These are phyloP conservation scores for Pelomyxa schiedti DNA, from an alignment of 78 protist species.

Conservation along the genomic window DNA sequence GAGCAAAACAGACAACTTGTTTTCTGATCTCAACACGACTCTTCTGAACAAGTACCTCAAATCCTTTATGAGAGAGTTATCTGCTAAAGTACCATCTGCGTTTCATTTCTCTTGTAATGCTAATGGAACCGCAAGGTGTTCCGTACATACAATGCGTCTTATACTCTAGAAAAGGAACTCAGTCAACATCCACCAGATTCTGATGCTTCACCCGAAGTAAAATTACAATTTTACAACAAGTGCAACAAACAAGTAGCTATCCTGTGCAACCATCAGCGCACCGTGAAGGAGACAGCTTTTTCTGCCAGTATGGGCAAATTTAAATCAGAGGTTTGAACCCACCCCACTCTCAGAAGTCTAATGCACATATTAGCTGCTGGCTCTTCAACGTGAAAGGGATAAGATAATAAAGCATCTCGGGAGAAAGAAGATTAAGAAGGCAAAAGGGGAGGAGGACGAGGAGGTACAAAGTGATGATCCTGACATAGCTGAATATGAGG, in stretches of 20 bases:
- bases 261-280: constrained; percentile 96
- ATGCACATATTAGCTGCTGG: background rate
- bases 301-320: constrained; percentile 20
- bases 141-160: constrained; percentile 98
- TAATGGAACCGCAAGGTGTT: too few relatives aligned
- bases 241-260: constrained; percentile 91
- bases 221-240: constrained; percentile 64
- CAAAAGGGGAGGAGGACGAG: background rate
- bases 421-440: background rate
- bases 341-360: background rate
- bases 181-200: constrained; percentile 14
- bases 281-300: constrained; percentile 56
- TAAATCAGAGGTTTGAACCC: constrained; percentile 1
- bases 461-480: too few relatives aligned
- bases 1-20: constrained; percentile 34
- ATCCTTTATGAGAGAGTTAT: constrained; percentile 77
- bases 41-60: constrained; percentile 78
- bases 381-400: background rate
- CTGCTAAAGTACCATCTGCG: too few relatives aligned
- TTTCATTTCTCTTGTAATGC: too few relatives aligned
- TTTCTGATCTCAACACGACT: constrained; percentile 51
- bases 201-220: constrained; percentile 36
- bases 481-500: too few relatives aligned
- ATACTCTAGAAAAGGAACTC: constrained; percentile 70
- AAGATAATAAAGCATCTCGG: background rate